A percentile compares a stretch with the other conserved stretches of the same genome.
Conservation (phyloP, 2,329 filamentous ascomycete species). For the Diaporthe sp. region DNA sequence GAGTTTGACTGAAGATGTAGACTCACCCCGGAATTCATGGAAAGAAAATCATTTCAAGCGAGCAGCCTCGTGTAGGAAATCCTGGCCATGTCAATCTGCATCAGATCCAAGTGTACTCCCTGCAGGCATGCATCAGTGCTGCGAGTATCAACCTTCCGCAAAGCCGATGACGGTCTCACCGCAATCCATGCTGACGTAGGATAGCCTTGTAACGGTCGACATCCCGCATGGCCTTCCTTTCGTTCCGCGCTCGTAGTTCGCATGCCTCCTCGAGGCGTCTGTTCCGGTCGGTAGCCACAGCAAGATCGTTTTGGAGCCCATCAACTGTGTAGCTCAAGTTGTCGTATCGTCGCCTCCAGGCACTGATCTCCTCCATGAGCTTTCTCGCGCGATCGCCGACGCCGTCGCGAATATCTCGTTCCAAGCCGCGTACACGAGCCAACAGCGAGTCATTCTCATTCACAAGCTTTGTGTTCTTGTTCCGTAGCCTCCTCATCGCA, state of each 20-base stretch:
- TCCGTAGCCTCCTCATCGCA: conserved; percentile 51
- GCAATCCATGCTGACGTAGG: conserved; percentile 44
- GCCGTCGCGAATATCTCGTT: conserved; percentile 50
- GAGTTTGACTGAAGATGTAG: not conserved
- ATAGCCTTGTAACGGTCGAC: conserved; percentile 44
- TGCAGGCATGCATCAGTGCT: not conserved
- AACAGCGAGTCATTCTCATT: conserved; percentile 54
- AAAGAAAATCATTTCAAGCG: not conserved
- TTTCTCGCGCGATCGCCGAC: conserved; percentile 40
- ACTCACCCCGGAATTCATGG: conserved; percentile 12
- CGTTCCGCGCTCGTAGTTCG: conserved; percentile 33
- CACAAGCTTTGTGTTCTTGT: conserved; percentile 53
- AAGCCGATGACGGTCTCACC: conserved; percentile 9
- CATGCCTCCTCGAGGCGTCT: conserved; percentile 42
- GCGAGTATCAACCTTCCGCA: not conserved
- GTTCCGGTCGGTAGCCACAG: conserved; percentile 47
- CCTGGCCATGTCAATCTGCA: not conserved
- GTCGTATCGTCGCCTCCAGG: conserved; percentile 43
- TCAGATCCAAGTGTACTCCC: not conserved
- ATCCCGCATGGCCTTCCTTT: conserved; percentile 33
- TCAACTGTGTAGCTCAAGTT: conserved; percentile 41
- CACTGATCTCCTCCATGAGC: conserved; percentile 47
- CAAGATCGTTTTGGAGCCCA: conserved; percentile 44
- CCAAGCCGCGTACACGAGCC: conserved; percentile 51
- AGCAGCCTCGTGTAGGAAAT: not conserved